phyloP scores from a whole-genome alignment of 192 early-diverging fungal genomes.

The Lobosporangium transversale region DNA sequence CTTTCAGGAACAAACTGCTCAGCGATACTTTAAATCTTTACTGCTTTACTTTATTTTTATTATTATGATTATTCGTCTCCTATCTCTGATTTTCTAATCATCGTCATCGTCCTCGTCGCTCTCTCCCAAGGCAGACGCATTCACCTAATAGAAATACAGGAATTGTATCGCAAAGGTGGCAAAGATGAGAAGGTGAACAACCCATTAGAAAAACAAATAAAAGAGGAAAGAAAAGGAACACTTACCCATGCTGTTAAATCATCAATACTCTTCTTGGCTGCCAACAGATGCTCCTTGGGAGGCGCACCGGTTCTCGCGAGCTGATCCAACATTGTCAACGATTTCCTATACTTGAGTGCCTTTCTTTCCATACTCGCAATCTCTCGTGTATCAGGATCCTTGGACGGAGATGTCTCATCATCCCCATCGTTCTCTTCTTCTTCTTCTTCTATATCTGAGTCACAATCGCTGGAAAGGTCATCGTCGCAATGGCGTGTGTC shows the following conservation, averaged over 20 bases:
- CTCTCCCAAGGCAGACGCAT: conserved; percentile 14
- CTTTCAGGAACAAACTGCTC: no score
- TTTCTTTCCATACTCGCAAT: conserved; percentile 38
- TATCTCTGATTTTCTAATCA: conserved; percentile 5
- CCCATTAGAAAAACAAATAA: neutral
- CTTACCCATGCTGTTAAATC: conserved; percentile 53
- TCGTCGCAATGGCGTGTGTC: conserved; percentile 32
- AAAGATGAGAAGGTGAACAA: neutral
- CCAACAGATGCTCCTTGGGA: conserved; percentile 41
- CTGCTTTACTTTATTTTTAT: no score
- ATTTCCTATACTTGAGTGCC: conserved; percentile 44
- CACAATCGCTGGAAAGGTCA: no score
- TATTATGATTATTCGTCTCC: no score
- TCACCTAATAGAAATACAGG: conserved; percentile 12
- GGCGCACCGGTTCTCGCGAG: conserved; percentile 8
- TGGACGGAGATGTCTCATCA: conserved; percentile 20
- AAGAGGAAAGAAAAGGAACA: neutral
- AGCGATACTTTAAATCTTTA: no score
- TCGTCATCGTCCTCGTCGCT: conserved; percentile 41
- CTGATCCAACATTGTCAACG: conserved; percentile 40
- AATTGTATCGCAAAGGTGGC: neutral
- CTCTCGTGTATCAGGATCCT: conserved; percentile 40
- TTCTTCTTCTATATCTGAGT: no score
- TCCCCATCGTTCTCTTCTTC: conserved; percentile 14
- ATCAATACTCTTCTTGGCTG: conserved; percentile 52